These are phyloP conservation scores for Pharus latifolius DNA, from an alignment of 176 grass and related monocot genomes.

Conservation along the genomic window DNA sequence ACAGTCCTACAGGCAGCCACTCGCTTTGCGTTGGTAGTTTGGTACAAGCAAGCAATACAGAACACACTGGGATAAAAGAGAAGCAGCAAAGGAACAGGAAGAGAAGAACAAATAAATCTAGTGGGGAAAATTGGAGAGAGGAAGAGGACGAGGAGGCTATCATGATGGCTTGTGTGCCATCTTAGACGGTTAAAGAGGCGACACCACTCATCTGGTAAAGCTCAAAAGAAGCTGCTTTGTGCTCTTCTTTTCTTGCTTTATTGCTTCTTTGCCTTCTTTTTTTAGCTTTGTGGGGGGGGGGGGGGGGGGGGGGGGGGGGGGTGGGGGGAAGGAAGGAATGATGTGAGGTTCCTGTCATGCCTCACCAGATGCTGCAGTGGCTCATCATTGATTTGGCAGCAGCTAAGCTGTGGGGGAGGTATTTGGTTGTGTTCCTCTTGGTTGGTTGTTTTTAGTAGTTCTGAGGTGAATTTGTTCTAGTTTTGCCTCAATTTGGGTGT, in stretches of 20 bases:
- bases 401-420: neutral
- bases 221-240: slow-evolving; percentile 34
- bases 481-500: neutral
- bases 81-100: neutral
- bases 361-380: slow-evolving; percentile 17
- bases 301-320: no score
- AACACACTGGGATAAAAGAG: slow-evolving; percentile 4
- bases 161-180: slow-evolving; percentile 43
- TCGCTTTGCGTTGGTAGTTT: neutral
- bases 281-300: slow-evolving; percentile 30
- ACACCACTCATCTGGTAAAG: slow-evolving; percentile 52
- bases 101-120: neutral
- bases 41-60: neutral
- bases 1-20: neutral
- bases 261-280: slow-evolving; percentile 6
- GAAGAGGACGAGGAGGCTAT: neutral
- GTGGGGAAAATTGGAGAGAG: slow-evolving; percentile 5
- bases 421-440: neutral
- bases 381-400: slow-evolving; percentile 6
- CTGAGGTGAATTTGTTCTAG: neutral
- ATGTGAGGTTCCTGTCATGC: slow-evolving; percentile 50
- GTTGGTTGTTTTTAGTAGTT: neutral
- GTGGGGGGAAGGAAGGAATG: no score
- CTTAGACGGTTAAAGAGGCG: slow-evolving; percentile 40
- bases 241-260: slow-evolving; percentile 17